These are phyloP conservation scores for Pythium sukuiense DNA, from an alignment of 352 stramenopile species.

Conservation along the genomic window DNA sequence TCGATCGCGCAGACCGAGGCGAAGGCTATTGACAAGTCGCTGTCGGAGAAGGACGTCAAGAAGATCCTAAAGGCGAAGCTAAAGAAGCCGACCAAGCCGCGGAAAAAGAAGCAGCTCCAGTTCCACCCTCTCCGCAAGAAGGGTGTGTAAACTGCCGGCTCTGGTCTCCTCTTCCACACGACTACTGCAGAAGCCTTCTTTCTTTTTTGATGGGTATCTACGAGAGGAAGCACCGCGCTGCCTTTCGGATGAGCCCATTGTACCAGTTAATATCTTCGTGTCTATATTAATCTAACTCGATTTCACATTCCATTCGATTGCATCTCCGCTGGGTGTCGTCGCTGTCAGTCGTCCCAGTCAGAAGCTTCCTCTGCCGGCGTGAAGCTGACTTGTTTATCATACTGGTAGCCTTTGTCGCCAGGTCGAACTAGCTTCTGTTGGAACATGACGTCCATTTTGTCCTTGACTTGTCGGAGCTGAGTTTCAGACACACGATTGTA, in stretches of 20 bases:
- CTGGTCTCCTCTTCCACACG: not conserved
- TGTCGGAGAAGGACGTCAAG: constrained; percentile 52
- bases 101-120: constrained; percentile 85
- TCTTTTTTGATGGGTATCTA: not conserved
- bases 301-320: constrained; percentile 2
- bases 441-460: constrained; percentile 74
- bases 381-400: constrained; percentile 72
- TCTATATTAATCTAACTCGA: constrained; percentile 27
- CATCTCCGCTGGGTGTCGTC: no score
- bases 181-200: not conserved
- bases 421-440: constrained; percentile 59
- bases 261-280: constrained; percentile 29
- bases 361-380: constrained; percentile 41
- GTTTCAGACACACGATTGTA: constrained; percentile 79
- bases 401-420: constrained; percentile 54
- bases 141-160: constrained; percentile 56
- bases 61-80: constrained; percentile 80
- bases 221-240: not conserved
- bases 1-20: constrained; percentile 46
- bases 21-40: constrained; percentile 34
- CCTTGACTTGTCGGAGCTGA: constrained; percentile 68
- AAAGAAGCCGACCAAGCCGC: constrained; percentile 35
- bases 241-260: constrained; percentile 3
- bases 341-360: constrained; percentile 56
- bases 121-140: constrained; percentile 89